Percentiles rank a stretch among this genome's conserved stretches.
phyloP scores from a whole-genome alignment of 2,329 filamentous ascomycete genomes.

The Colletotrichum filicis region DNA sequence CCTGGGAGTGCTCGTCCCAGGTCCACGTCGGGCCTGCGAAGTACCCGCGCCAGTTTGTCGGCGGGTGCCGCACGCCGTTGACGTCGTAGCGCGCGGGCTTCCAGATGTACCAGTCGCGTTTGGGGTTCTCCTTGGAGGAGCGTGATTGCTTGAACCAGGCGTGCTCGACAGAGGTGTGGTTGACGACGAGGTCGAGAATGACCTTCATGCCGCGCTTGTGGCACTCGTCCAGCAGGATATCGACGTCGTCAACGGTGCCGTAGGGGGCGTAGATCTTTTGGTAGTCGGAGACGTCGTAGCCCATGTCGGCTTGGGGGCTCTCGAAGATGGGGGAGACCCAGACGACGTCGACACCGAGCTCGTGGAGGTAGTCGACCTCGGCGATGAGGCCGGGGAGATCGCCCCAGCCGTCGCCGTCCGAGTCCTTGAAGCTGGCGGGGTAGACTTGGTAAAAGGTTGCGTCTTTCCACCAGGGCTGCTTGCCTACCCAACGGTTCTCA shows the following conservation, averaged over 20 bases:
- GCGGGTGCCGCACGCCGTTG: conserved; percentile 64
- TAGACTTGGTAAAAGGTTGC: conserved; percentile 64
- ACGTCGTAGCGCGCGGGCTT: conserved; percentile 63
- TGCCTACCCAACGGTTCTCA: conserved; percentile 45
- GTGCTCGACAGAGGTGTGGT: conserved; percentile 71
- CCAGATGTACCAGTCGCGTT: conserved; percentile 76
- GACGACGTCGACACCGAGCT: conserved; percentile 70
- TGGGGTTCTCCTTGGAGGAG: conserved; percentile 59
- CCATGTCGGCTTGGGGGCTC: conserved; percentile 75
- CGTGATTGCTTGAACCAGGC: conserved; percentile 68
- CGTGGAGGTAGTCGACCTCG: conserved; percentile 71
- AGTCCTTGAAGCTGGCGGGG: conserved; percentile 68
- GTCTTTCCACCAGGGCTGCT: conserved; percentile 58
- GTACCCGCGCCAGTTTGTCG: conserved; percentile 66
- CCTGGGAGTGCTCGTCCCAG: conserved; percentile 60
- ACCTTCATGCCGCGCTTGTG: conserved; percentile 72
- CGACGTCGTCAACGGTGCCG: conserved; percentile 74
- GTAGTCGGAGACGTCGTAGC: conserved; percentile 79
- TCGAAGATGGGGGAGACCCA: conserved; percentile 66
- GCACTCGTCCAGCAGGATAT: conserved; percentile 68
- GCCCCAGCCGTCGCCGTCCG: conserved; percentile 70
- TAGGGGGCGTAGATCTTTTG: conserved; percentile 73
- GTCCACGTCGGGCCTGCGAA: conserved; percentile 63
- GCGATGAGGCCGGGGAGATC: conserved; percentile 74
- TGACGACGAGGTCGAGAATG: conserved; percentile 79